phyloP scores from a whole-genome alignment of 2,329 filamentous ascomycete species.

The Oidium heveae region DNA sequence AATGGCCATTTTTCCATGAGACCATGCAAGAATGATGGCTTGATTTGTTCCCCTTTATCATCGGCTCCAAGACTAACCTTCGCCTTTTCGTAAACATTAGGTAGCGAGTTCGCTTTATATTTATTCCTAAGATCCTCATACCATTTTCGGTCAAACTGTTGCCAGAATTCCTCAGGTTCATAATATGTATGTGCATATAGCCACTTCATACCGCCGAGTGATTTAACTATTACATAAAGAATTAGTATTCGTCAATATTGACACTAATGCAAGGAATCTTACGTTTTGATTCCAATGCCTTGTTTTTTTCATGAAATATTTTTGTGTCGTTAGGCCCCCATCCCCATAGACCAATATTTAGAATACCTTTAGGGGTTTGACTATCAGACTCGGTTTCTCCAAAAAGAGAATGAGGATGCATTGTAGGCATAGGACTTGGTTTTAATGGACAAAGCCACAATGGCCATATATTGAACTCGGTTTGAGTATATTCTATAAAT shows the following conservation, averaged over 20 bases:
- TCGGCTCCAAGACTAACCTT: slow-evolving; percentile 25
- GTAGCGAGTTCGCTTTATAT: slow-evolving; percentile 35
- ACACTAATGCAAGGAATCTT: neutral
- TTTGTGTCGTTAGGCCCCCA: slow-evolving; percentile 37
- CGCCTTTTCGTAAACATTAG: slow-evolving; percentile 47
- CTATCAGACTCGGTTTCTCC: slow-evolving; percentile 6
- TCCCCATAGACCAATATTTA: slow-evolving; percentile 57
- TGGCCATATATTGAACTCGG: slow-evolving; percentile 23
- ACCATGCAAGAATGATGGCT: neutral
- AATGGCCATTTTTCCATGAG: neutral
- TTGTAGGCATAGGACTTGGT: slow-evolving; percentile 12
- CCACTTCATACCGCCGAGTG: slow-evolving; percentile 62
- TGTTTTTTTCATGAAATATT: slow-evolving; percentile 44
- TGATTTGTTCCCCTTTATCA: slow-evolving; percentile 5
- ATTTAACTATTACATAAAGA: slow-evolving; percentile 17
- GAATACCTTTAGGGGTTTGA: slow-evolving; percentile 19
- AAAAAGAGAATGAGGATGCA: slow-evolving; percentile 12
- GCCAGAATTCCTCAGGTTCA: slow-evolving; percentile 44
- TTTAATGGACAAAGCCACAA: slow-evolving; percentile 32
- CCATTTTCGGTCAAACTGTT: slow-evolving; percentile 30
- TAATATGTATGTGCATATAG: slow-evolving; percentile 74
- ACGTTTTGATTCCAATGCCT: slow-evolving; percentile 39
- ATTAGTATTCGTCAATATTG: neutral
- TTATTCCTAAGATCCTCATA: slow-evolving; percentile 37
- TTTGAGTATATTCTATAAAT: slow-evolving; percentile 26